These are phyloP conservation scores for Ceratobasidium sp. DNA, from an alignment of 1,284 basidiomycete genomes.

Conservation along the genomic window DNA sequence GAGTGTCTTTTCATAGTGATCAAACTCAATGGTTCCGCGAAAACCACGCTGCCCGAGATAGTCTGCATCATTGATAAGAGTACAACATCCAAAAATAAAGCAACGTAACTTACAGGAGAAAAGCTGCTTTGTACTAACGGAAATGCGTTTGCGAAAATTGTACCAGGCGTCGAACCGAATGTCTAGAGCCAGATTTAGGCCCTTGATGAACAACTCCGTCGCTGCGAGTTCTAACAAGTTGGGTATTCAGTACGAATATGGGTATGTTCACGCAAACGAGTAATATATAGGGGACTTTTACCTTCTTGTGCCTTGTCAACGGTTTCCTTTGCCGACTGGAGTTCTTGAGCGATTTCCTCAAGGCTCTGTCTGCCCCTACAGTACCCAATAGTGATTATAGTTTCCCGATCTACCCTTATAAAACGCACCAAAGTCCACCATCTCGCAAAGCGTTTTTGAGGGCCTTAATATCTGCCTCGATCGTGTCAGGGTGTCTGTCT, in stretches of 20 bases:
- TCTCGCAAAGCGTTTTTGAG: slow-evolving; percentile 77
- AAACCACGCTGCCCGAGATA: slow-evolving; percentile 90
- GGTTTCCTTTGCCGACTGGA: slow-evolving; percentile 72
- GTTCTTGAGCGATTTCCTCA: slow-evolving; percentile 80
- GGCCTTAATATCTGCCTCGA: slow-evolving; percentile 74
- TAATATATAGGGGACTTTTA: neutral
- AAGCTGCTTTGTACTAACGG: slow-evolving; percentile 78
- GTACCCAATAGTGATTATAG: neutral
- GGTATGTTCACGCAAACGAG: neutral
- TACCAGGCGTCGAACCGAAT: slow-evolving; percentile 83
- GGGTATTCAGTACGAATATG: neutral
- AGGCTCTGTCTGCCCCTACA: slow-evolving; percentile 79
- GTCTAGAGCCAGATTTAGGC: slow-evolving; percentile 31
- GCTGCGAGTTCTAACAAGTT: slow-evolving; percentile 11
- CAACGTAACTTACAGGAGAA: slow-evolving; percentile 30
- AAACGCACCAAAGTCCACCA: slow-evolving; percentile 73
- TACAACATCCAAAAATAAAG: neutral
- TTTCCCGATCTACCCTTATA: neutral
- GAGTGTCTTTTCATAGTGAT: slow-evolving; percentile 79
- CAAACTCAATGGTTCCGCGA: slow-evolving; percentile 86
- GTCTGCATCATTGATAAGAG: slow-evolving; percentile 60
- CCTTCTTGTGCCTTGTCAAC: slow-evolving; percentile 70
- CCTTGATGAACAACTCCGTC: slow-evolving; percentile 41
- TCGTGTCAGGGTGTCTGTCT: slow-evolving; percentile 61
- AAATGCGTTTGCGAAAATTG: slow-evolving; percentile 87